Evolutionary conservation across 257 asterid species (phyloP), one percentile per base, ranked within the genome.

Genomic region (Vinca minor): DNA sequence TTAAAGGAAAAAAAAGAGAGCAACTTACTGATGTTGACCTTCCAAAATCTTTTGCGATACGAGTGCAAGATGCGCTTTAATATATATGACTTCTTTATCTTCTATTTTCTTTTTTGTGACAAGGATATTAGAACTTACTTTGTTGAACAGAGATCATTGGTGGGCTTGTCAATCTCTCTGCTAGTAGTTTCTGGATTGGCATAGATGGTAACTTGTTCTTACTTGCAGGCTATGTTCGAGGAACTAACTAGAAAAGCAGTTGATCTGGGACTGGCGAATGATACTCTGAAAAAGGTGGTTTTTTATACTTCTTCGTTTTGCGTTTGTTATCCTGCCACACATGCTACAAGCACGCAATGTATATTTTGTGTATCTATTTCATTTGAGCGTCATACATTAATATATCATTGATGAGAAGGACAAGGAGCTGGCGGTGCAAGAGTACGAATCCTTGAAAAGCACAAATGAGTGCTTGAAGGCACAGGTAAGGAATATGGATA

Each of bases 211-310:
- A 13, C 62, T 58, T 32, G 6, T 64, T 55, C 41, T n/a, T 64
- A 45, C 26, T 29, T 48, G 28, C 71, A 89, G 96, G 90, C 86
- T 28, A 69, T 79, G 76, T 62, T 77, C 61, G 74, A 71, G 63
- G 95, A 82, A 15, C 73, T 82, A 63, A 76, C 70, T 42, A 59
- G 54, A 61, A 82, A 79, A 75, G 81, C 86, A 25, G 72, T 73
- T 55, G 81, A 77, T 8, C 69, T 78, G 35, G 69, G 45, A 42
- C 67, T 57, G 25, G 97, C 82, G 77, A 90, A 87, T 5, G 77
- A 79, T 64, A 62, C 62, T 58, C 68, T 90, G 72, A 87, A 75
- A 81, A 78, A 61, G 89, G 96, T 79, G 61, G 23, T 70, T 49
- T 8, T 10, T 23, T 14, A 15, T 60, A 13, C 36, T 23, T 29